These are phyloP conservation scores for Prunus dulcis DNA, from an alignment of 306 rosid species.

Conservation along the genomic window DNA sequence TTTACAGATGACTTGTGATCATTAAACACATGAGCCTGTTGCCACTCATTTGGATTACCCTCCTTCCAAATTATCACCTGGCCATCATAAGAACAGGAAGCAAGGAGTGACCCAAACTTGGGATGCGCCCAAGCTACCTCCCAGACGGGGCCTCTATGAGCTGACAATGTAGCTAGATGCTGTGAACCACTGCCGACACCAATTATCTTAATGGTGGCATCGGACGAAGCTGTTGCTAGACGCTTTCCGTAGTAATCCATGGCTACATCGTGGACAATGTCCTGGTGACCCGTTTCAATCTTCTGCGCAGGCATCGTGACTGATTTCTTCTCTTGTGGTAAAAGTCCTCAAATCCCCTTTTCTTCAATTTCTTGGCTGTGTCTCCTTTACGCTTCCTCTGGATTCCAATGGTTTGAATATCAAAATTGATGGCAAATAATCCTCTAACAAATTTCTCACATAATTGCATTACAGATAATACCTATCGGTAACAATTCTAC, in stretches of 20 bases:
- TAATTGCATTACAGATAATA: not conserved
- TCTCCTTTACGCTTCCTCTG: constrained; percentile 1
- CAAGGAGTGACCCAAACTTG: constrained; percentile 76
- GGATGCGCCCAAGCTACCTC: constrained; percentile 96
- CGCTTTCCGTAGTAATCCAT: constrained; percentile 95
- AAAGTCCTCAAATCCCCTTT: not conserved
- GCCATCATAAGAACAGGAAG: constrained; percentile 85
- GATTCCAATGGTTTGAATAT: not conserved
- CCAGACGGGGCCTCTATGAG: constrained; percentile 91
- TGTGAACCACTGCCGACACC: constrained; percentile 68
- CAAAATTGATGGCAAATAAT: not conserved
- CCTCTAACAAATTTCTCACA: not conserved
- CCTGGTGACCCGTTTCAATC: constrained; percentile 92
- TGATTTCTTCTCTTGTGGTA: not conserved
- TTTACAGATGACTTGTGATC: constrained; percentile 88
- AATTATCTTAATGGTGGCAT: constrained; percentile 71
- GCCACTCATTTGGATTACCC: constrained; percentile 87
- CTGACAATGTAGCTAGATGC: constrained; percentile 72
- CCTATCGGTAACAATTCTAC: not conserved
- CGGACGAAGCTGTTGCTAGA: constrained; percentile 86
- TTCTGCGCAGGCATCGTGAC: constrained; percentile 66
- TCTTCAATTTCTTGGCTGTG: constrained; percentile 1
- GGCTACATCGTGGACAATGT: constrained; percentile 67
- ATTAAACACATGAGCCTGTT: constrained; percentile 69
- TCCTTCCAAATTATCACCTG: constrained; percentile 87